A percentile compares a stretch with the other conserved stretches of the same genome.
phyloP scores from a whole-genome alignment of 139 green algal species.

The Chlamydomonas schloesseri region DNA sequence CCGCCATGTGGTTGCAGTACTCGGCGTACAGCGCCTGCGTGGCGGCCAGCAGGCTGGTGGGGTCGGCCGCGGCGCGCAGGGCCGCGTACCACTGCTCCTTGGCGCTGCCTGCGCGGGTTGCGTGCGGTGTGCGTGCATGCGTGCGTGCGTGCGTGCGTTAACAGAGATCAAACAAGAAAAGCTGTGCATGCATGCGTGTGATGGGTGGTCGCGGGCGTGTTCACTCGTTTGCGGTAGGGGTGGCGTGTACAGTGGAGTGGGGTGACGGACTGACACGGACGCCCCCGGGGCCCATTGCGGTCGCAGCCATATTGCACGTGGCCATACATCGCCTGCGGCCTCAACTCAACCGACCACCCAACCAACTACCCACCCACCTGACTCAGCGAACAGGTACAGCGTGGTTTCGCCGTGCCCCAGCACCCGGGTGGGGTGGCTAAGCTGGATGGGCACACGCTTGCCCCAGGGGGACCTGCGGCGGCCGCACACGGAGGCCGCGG shows the following conservation, averaged over 20 bases:
- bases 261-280: no score
- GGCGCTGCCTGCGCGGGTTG: slow-evolving; percentile 8
- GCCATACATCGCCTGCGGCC: no score
- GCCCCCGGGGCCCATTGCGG: no score
- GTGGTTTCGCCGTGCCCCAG: slow-evolving; percentile 34
- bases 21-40: slow-evolving; percentile 31
- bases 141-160: no score
- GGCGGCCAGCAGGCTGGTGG: not conserved
- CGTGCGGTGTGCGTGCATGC: not conserved
- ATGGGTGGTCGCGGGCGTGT: no score
- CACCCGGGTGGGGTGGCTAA: slow-evolving; percentile 22
- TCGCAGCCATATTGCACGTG: no score
- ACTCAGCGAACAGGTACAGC: slow-evolving; percentile 41
- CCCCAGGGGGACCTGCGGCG: slow-evolving; percentile 20
- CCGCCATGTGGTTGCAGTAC: slow-evolving; percentile 36
- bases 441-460: slow-evolving; percentile 15
- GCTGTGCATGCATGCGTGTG: no score
- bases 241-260: no score
- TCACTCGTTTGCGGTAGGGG: no score
- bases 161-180: no score
- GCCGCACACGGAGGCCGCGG: no score
- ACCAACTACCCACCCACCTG: not conserved
- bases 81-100: slow-evolving; percentile 55
- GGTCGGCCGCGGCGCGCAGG: not conserved
- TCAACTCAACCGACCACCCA: not conserved